These are phyloP conservation scores for Alternaria gaisen DNA, from an alignment of 2,329 filamentous ascomycete species.

Conservation along the genomic window DNA sequence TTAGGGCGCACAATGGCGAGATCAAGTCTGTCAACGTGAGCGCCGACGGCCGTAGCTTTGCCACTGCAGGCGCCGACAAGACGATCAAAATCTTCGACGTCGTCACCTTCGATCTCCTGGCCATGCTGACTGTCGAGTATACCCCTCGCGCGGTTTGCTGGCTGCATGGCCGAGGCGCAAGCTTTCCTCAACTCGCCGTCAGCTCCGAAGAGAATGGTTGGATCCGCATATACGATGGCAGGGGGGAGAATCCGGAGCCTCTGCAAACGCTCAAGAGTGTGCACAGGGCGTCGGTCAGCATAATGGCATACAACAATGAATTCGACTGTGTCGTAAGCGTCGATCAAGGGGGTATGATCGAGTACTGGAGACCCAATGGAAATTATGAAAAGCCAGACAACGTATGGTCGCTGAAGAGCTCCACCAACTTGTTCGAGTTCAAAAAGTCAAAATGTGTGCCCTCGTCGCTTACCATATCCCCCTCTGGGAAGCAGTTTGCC, in stretches of 20 bases:
- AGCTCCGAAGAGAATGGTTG: conserved; percentile 76
- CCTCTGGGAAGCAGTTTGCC: conserved; percentile 84
- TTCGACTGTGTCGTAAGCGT: conserved; percentile 92
- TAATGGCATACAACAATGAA: conserved; percentile 88
- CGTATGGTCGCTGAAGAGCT: conserved; percentile 92
- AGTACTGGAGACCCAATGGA: conserved; percentile 89
- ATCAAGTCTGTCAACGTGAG: conserved; percentile 86
- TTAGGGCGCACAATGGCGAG: conserved; percentile 86
- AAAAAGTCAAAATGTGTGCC: conserved; percentile 90
- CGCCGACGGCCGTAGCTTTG: conserved; percentile 90
- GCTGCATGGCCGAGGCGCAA: conserved; percentile 87
- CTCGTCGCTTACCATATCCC: conserved; percentile 83
- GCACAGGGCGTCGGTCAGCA: conserved; percentile 81
- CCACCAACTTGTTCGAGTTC: conserved; percentile 94
- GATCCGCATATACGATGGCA: conserved; percentile 87
- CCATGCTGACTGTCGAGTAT: conserved; percentile 79
- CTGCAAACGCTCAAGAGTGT: conserved; percentile 80
- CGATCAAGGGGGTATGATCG: conserved; percentile 90
- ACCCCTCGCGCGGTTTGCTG: conserved; percentile 85
- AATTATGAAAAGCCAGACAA: conserved; percentile 89
- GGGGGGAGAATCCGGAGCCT: conserved; percentile 79
- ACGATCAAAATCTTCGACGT: conserved; percentile 81
- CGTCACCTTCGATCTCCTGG: conserved; percentile 74
- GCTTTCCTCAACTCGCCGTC: conserved; percentile 83
- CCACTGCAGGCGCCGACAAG: conserved; percentile 81